Evolutionary conservation across 441 rosid genomes (phyloP).

Genomic region (Adansonia gregorii): DNA sequence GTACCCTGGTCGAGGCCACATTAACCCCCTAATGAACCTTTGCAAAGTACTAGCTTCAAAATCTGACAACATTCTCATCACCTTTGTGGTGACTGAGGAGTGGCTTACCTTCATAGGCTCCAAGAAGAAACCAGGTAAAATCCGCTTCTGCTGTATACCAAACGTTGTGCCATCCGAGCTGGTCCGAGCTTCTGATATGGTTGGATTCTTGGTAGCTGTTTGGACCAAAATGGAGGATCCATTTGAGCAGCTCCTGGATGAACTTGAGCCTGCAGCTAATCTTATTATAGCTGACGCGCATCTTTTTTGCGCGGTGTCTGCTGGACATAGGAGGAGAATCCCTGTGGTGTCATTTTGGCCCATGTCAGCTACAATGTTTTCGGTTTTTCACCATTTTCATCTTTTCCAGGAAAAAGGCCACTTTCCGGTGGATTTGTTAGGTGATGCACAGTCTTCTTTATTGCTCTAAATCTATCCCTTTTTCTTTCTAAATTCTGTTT

Average conservation of each 20-base stretch:
- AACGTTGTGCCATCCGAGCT: conserved; percentile 66
- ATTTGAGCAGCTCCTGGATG: conserved; percentile 52
- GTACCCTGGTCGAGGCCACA: conserved; percentile 45
- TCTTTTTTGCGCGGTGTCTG: conserved; percentile 45
- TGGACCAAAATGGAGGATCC: conserved; percentile 55
- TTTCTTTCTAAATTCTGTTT: not conserved
- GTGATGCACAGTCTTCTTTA: conserved; percentile 31
- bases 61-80: conserved; percentile 26
- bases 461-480: not conserved
- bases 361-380: conserved; percentile 43
- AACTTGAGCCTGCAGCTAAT: conserved; percentile 34
- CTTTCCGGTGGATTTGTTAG: conserved; percentile 44
- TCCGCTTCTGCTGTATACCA: conserved; percentile 48
- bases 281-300: conserved; percentile 52
- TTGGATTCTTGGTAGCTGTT: conserved; percentile 50
- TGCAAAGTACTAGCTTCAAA: conserved; percentile 30
- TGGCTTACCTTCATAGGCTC: conserved; percentile 38
- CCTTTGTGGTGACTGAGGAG: conserved; percentile 37
- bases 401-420: conserved; percentile 49
- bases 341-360: conserved; percentile 61
- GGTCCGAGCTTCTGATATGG: conserved; percentile 42
- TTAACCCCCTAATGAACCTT: conserved; percentile 39
- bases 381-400: conserved; percentile 49
- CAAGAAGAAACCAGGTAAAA: conserved; percentile 34
- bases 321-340: conserved; percentile 54